phyloP scores from a whole-genome alignment of 2,329 filamentous ascomycete species.

The Calonectria multiphialidica region DNA sequence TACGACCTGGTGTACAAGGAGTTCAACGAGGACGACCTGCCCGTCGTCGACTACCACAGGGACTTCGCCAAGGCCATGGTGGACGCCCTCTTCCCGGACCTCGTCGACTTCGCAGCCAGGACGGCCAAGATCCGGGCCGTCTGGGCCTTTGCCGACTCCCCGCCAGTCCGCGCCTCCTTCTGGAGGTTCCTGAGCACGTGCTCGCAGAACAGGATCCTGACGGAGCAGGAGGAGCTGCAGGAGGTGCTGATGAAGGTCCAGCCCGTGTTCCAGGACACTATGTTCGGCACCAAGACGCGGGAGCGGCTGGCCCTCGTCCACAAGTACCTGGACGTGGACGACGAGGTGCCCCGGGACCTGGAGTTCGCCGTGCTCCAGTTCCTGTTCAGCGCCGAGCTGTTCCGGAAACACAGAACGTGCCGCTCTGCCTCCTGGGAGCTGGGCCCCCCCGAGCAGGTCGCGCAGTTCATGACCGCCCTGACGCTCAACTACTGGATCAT shows the following conservation, averaged over 20 bases:
- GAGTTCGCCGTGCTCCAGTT: constrained; percentile 38
- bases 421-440: constrained; percentile 37
- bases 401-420: constrained; percentile 37
- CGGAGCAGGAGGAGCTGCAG: constrained; percentile 15
- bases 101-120: constrained; percentile 9
- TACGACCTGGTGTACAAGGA: constrained; percentile 15
- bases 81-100: constrained; percentile 24
- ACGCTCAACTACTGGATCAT: constrained; percentile 40
- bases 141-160: constrained; percentile 41
- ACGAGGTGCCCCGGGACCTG: background rate
- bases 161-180: constrained; percentile 41
- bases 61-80: constrained; percentile 35
- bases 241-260: constrained; percentile 19
- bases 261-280: constrained; percentile 29
- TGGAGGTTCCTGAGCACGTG: constrained; percentile 26
- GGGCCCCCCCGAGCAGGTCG: constrained; percentile 21
- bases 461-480: constrained; percentile 40
- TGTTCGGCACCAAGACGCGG: constrained; percentile 31
- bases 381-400: constrained; percentile 41
- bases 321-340: constrained; percentile 18
- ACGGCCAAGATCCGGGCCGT: constrained; percentile 30
- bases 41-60: constrained; percentile 28
- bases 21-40: constrained; percentile 16
- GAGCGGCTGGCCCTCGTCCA: constrained; percentile 19
- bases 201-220: background rate